Evolutionary conservation across 2,329 filamentous ascomycete species (phyloP).

Genomic region (Xylogone sp.): DNA sequence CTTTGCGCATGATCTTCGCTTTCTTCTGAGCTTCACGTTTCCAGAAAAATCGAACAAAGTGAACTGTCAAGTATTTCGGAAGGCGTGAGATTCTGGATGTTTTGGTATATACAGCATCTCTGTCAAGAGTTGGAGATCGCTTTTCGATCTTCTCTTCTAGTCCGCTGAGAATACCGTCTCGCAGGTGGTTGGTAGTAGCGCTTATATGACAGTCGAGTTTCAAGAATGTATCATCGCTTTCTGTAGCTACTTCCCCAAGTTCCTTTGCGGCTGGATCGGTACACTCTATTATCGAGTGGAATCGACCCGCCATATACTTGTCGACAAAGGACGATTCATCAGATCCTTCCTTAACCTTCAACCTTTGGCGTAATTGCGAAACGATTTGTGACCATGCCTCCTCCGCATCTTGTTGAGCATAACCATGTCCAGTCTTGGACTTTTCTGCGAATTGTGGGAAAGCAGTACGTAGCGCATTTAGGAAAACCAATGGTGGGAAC

Average conservation of each 20-base stretch:
- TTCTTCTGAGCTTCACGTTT: slow-evolving; percentile 94
- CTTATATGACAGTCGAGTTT: slow-evolving; percentile 97
- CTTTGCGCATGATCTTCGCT: slow-evolving; percentile 99
- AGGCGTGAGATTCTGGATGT: slow-evolving; percentile 84
- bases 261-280: slow-evolving; percentile 77
- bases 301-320: slow-evolving; percentile 82
- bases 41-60: slow-evolving; percentile 99
- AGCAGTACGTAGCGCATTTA: slow-evolving; percentile 71
- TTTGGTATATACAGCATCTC: slow-evolving; percentile 84
- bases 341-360: slow-evolving; percentile 58
- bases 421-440: slow-evolving; percentile 76
- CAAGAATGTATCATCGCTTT: slow-evolving; percentile 71
- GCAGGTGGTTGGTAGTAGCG: slow-evolving; percentile 79
- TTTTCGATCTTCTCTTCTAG: slow-evolving; percentile 91
- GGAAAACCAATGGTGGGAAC: slow-evolving; percentile 79
- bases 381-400: slow-evolving; percentile 98
- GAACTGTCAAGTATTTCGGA: slow-evolving; percentile 92
- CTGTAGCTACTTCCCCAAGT: slow-evolving; percentile 65
- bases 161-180: slow-evolving; percentile 80
- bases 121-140: slow-evolving; percentile 69
- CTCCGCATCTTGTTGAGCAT: slow-evolving; percentile 97
- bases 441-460: slow-evolving; percentile 94
- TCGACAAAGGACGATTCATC: slow-evolving; percentile 72
- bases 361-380: slow-evolving; percentile 72
- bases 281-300: slow-evolving; percentile 75